Evolutionary conservation across 192 early-diverging fungal genomes (phyloP), one percentile per base, ranked within the genome.

Genomic region (Irineochytrium annulatum): DNA sequence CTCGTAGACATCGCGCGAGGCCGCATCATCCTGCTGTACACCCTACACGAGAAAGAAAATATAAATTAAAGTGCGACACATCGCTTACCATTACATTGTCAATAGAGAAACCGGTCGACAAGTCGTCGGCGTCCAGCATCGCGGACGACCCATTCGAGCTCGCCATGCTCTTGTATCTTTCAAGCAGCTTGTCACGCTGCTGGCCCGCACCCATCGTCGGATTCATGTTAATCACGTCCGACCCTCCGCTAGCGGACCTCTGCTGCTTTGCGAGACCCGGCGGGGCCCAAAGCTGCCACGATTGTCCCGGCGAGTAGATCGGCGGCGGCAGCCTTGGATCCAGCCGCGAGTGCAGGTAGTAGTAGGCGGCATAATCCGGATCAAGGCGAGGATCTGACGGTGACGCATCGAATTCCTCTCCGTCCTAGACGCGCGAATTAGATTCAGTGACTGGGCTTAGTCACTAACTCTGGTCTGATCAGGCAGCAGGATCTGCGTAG

Each of bases 211-310:
- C n/a, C n/a, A n/a, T n/a, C n/a, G n/a, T n/a, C n/a, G n/a, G n/a
- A n/a, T n/a, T n/a, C n/a, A n/a, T 55, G 33, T 54, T 60, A n/a
- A 43, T 56, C 35, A 31, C 30, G 30, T 55, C 54, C 17, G 29
- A 29, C n/a, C 61, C 62, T 19, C 46, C 24, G 51, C 63, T 32
- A 62, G 63, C 27, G 29, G 37, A 32, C 60, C 71, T 8, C 46
- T 49, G 46, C 46, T 49, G 46, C 26, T 49, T 49, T 49, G 46
- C 13, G 8, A 49, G 46, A 2, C 75, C 75, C 31, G 83, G 65
- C 24, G 76, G 77, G 5, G 81, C 67, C 84, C 81, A 84, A 43
- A 80, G 65, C 53, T 84, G 75, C 87, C 87, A 87, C 14, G 82
- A 77, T 31, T 87, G 80, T 0, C 85, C 83, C 24, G 86, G 86